A percentile compares a stretch with the other conserved stretches of the same genome.
phyloP scores from a whole-genome alignment of 768 basidiomycete genomes.

The Suillus discolor region DNA sequence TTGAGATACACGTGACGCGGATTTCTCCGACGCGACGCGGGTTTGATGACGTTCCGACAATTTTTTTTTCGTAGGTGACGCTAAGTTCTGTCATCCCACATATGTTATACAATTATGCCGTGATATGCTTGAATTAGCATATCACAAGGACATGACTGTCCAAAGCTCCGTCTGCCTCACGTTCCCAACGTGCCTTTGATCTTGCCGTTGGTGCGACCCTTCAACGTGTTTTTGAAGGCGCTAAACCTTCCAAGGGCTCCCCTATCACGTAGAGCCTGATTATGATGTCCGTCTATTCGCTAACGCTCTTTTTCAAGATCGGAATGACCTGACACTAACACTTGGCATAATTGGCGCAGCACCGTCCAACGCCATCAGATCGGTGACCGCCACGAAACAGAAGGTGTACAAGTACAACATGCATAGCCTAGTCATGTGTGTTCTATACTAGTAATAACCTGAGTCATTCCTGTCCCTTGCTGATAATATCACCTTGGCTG shows the following conservation, averaged over 20 bases:
- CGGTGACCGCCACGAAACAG: neutral
- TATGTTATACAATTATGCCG: slow-evolving; percentile 7
- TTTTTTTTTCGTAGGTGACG: no score
- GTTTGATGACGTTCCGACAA: neutral
- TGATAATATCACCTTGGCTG: neutral
- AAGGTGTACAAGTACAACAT: neutral
- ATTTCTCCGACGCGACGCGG: slow-evolving; percentile 1
- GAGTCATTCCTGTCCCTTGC: neutral
- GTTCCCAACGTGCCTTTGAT: slow-evolving; percentile 24
- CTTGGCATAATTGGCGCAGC: neutral
- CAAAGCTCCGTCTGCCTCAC: slow-evolving; percentile 17
- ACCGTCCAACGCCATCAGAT: neutral
- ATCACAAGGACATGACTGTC: slow-evolving; percentile 3
- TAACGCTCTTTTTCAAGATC: neutral
- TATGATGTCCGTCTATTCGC: neutral
- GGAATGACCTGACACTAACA: neutral
- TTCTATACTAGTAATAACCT: neutral
- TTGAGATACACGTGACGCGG: slow-evolving; percentile 21
- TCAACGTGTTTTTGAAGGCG: slow-evolving; percentile 20
- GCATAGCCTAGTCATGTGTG: neutral
- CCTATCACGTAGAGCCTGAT: neutral
- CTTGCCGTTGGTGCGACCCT: slow-evolving; percentile 13
- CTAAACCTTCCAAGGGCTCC: neutral
- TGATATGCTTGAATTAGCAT: neutral
- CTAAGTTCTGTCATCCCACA: neutral